Conservation (phyloP, 164 flowering plant genomes). For the Litsea cubeba region DNA sequence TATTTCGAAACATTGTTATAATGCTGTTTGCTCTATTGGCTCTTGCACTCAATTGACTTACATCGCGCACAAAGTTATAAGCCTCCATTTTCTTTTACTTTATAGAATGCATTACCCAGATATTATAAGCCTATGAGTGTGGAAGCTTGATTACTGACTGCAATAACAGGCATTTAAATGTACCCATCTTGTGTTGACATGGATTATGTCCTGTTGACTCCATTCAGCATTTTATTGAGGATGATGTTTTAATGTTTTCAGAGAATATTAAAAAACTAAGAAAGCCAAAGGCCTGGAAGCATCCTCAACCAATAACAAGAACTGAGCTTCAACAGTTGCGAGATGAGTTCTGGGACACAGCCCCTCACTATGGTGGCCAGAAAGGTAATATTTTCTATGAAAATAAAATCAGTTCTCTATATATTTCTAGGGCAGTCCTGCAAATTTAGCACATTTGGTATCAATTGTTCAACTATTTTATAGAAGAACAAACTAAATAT, state of each 20-base stretch:
- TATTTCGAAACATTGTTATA: no score
- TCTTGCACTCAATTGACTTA: not conserved
- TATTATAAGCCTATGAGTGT: not conserved
- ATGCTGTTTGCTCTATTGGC: not conserved
- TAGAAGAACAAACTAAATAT: not conserved
- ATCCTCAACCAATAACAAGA: conserved; percentile 69
- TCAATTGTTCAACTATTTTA: not conserved
- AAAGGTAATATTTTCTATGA: conserved; percentile 41
- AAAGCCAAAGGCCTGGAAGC: conserved; percentile 91
- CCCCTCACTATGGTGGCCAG: conserved; percentile 83
- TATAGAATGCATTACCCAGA: not conserved
- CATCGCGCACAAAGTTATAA: no score
- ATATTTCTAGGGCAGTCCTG: no score
- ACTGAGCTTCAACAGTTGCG: conserved; percentile 73
- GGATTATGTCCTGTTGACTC: not conserved
- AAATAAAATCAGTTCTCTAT: no score
- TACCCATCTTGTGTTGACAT: not conserved
- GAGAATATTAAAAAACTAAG: conserved; percentile 57
- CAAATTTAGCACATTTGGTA: not conserved
- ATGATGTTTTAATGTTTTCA: conserved; percentile 15
- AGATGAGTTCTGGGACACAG: conserved; percentile 98
- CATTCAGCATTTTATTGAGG: not conserved
- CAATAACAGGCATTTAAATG: no score
- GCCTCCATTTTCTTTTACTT: no score
- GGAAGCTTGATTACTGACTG: not conserved